Conservation (phyloP, 2,329 filamentous ascomycete genomes). For the Sclerotinia subarctica region DNA sequence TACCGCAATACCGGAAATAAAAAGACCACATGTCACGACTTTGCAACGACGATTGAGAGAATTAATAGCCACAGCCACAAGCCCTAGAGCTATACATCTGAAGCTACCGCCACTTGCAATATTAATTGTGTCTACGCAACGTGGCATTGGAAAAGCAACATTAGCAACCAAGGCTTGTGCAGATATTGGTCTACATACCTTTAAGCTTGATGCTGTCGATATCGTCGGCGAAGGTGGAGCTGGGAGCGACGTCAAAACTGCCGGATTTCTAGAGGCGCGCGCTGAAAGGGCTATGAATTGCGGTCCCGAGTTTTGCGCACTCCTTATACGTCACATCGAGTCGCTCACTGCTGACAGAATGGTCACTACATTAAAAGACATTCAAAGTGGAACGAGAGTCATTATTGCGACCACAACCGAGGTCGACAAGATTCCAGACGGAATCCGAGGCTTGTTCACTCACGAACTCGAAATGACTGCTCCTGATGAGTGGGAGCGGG, state of each 20-base stretch:
- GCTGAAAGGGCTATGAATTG: constrained; percentile 88
- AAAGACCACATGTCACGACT: constrained; percentile 53
- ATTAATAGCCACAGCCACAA: constrained; percentile 83
- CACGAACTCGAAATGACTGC: constrained; percentile 93
- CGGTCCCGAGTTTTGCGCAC: constrained; percentile 74
- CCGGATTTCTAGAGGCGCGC: constrained; percentile 82
- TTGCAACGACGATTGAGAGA: constrained; percentile 73
- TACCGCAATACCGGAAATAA: constrained; percentile 44
- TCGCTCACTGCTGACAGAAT: constrained; percentile 89
- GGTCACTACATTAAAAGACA: constrained; percentile 77
- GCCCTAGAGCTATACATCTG: constrained; percentile 78
- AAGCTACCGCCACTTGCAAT: constrained; percentile 86
- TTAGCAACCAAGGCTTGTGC: constrained; percentile 73
- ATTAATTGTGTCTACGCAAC: constrained; percentile 84
- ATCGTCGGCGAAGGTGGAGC: constrained; percentile 87
- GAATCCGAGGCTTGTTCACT: constrained; percentile 85
- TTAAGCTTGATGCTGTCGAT: constrained; percentile 86
- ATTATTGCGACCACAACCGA: constrained; percentile 93
- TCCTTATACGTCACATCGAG: constrained; percentile 88
- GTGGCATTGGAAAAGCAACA: constrained; percentile 88
- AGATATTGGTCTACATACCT: constrained; percentile 87
- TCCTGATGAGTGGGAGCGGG: constrained; percentile 87
- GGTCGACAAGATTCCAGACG: constrained; percentile 89
- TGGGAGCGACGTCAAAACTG: constrained; percentile 89
- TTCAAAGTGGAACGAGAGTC: constrained; percentile 75